These are phyloP conservation scores for Tetracladium setigerum DNA, from an alignment of 495 filamentous ascomycete species.

Conservation along the genomic window DNA sequence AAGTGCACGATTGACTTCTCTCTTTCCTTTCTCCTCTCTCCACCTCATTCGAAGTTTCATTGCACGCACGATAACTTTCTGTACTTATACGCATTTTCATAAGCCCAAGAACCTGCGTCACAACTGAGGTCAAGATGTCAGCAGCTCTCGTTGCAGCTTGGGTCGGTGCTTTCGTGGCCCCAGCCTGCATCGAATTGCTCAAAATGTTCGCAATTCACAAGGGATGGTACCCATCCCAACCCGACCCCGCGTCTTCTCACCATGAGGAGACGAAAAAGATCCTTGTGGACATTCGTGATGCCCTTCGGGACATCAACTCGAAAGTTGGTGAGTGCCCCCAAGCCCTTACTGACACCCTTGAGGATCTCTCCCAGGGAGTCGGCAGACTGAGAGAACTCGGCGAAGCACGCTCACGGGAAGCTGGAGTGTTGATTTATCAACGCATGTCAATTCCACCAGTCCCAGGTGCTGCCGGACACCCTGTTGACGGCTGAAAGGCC, in stretches of 20 bases:
- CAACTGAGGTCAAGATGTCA: constrained; percentile 6
- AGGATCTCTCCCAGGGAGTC: constrained; percentile 1
- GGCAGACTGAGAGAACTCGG: constrained; percentile 6
- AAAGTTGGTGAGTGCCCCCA: constrained; percentile 1
- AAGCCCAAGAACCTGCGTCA: constrained; percentile 5
- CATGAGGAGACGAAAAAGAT: neutral
- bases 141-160: constrained; percentile 3
- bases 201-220: constrained; percentile 7
- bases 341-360: constrained; percentile 1
- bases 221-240: constrained; percentile 2
- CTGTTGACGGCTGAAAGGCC: constrained; percentile 8
- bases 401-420: constrained; percentile 6
- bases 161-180: constrained; percentile 1
- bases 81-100: neutral
- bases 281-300: neutral
- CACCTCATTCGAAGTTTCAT: constrained; percentile 7
- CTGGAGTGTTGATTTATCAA: constrained; percentile 12
- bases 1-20: too few relatives aligned
- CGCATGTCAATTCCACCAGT: constrained; percentile 5
- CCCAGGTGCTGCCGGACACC: constrained; percentile 6
- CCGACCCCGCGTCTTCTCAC: neutral
- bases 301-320: constrained; percentile 1
- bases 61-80: constrained; percentile 10
- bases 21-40: constrained; percentile 6
- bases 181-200: constrained; percentile 2